phyloP scores from a whole-genome alignment of 78 protist species.

The Tieghemostelium lacteum region DNA sequence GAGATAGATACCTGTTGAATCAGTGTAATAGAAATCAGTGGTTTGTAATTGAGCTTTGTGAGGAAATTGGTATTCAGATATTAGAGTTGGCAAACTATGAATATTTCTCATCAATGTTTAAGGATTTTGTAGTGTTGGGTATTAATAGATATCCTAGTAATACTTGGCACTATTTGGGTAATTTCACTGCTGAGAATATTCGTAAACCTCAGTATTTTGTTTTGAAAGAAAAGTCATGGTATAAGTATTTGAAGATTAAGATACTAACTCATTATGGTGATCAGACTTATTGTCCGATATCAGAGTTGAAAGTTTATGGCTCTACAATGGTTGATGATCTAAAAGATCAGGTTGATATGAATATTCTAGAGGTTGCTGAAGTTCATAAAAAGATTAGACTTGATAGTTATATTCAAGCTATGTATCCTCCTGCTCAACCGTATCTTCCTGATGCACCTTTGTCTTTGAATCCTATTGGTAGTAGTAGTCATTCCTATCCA shows the following conservation, averaged over 20 bases:
- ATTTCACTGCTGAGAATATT: conserved; percentile 71
- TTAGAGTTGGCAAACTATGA: conserved; percentile 83
- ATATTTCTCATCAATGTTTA: conserved; percentile 81
- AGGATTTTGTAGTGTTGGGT: conserved; percentile 63
- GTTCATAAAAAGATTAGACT: conserved; percentile 9
- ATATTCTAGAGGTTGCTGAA: conserved; percentile 10
- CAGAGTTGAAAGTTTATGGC: conserved; percentile 75
- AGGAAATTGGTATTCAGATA: conserved; percentile 78
- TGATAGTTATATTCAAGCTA: too few relatives aligned
- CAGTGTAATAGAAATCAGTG: conserved; percentile 63
- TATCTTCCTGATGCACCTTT: too few relatives aligned
- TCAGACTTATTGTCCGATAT: conserved; percentile 78
- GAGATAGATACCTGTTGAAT: conserved; percentile 76
- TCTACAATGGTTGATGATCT: conserved; percentile 80
- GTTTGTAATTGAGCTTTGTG: conserved; percentile 83
- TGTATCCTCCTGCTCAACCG: too few relatives aligned
- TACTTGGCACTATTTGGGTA: conserved; percentile 57
- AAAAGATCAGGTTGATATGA: conserved; percentile 32
- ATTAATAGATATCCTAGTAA: conserved; percentile 43
- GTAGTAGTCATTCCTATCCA: background rate
- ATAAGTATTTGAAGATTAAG: conserved; percentile 47
- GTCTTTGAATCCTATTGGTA: background rate
- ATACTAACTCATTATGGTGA: conserved; percentile 73
- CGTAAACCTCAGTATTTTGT: conserved; percentile 79
- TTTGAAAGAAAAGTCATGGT: conserved; percentile 49